These are phyloP conservation scores for Aspergillus quadrilineatus DNA, from an alignment of 2,329 filamentous ascomycete species.

Conservation along the genomic window DNA sequence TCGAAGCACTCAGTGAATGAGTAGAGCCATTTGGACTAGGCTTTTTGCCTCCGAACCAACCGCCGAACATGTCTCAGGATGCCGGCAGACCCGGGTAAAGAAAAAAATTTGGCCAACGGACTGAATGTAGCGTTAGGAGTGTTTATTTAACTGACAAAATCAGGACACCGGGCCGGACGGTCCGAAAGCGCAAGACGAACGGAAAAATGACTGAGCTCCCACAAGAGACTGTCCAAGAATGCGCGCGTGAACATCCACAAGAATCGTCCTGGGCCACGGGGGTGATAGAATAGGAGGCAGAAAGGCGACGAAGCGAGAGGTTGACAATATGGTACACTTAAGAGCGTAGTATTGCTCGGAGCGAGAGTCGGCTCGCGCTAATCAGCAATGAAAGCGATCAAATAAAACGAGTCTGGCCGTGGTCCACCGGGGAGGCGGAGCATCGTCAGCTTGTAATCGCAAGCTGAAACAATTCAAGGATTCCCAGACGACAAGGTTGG, in stretches of 20 bases:
- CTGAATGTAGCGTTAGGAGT: constrained; percentile 2
- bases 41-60: constrained; percentile 49
- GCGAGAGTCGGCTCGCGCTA: background rate
- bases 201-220: constrained; percentile 29
- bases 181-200: constrained; percentile 17
- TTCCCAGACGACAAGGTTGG: background rate
- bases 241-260: constrained; percentile 19
- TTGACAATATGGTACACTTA: constrained; percentile 8
- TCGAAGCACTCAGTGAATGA: constrained; percentile 57
- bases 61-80: constrained; percentile 35
- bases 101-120: constrained; percentile 1
- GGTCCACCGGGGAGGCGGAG: constrained; percentile 22
- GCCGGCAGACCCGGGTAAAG: background rate
- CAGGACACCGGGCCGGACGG: constrained; percentile 17
- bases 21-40: constrained; percentile 45
- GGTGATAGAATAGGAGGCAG: constrained; percentile 4
- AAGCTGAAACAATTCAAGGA: background rate
- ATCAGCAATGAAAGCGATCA: constrained; percentile 3
- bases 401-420: constrained; percentile 9
- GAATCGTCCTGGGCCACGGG: constrained; percentile 20
- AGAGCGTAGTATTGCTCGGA: constrained; percentile 4
- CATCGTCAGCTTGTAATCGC: constrained; percentile 14
- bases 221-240: constrained; percentile 19
- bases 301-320: constrained; percentile 8
- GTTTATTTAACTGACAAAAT: constrained; percentile 9